Percentiles rank a stretch among this genome's conserved stretches.
These are phyloP conservation scores for Botrytis medusae DNA, from an alignment of 2,329 filamentous ascomycete species.

Conservation along the genomic window DNA sequence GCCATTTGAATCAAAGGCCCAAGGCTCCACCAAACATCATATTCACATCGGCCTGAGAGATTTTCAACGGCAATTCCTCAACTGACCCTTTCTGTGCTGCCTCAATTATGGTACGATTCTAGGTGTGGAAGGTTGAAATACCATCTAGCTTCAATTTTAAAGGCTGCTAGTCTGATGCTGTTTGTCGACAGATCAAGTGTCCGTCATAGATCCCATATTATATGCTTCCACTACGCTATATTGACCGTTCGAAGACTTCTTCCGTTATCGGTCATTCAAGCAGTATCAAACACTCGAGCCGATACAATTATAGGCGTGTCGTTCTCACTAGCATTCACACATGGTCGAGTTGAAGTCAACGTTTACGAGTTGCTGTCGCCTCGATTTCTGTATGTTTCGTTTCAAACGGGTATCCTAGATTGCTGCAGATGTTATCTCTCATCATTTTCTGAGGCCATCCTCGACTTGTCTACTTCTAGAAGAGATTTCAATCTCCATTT, in stretches of 20 bases:
- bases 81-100: slow-evolving; percentile 44
- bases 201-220: slow-evolving; percentile 51
- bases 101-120: slow-evolving; percentile 45
- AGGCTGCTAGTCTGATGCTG: slow-evolving; percentile 47
- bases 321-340: slow-evolving; percentile 39
- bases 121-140: slow-evolving; percentile 44
- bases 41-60: background rate
- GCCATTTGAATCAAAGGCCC: background rate
- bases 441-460: background rate
- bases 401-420: background rate
- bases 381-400: background rate
- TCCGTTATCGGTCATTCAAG: slow-evolving; percentile 34
- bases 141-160: slow-evolving; percentile 49
- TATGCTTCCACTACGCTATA: slow-evolving; percentile 45
- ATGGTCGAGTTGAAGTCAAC: slow-evolving; percentile 42
- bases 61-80: slow-evolving; percentile 25
- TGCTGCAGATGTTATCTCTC: background rate
- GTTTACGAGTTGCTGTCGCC: slow-evolving; percentile 30
- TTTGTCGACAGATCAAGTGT: slow-evolving; percentile 47
- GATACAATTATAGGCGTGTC: slow-evolving; percentile 41
- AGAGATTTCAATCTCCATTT: background rate
- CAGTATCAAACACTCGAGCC: slow-evolving; percentile 38
- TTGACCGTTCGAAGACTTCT: slow-evolving; percentile 36
- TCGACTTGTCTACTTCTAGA: background rate
- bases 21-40: background rate